Conservation (phyloP, 1,284 basidiomycete species). For the Cryptococcus floricola region DNA sequence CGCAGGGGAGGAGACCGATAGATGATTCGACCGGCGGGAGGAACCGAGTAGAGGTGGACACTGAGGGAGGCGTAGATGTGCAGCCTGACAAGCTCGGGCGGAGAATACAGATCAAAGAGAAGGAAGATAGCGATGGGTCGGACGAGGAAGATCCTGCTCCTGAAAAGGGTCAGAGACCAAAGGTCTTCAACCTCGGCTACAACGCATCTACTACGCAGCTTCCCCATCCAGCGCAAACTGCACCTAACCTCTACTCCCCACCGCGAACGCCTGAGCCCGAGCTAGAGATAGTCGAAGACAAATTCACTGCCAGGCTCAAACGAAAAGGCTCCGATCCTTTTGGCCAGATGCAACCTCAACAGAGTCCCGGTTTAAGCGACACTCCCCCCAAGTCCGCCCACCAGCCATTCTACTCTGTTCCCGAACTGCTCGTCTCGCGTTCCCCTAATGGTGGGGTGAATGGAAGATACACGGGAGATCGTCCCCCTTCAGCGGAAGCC, state of each 20-base stretch:
- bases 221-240: slow-evolving; percentile 12
- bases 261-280: slow-evolving; percentile 19
- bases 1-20: slow-evolving; percentile 64
- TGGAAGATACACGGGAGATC: slow-evolving; percentile 35
- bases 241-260: slow-evolving; percentile 15
- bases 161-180: neutral
- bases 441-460: slow-evolving; percentile 1
- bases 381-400: slow-evolving; percentile 46
- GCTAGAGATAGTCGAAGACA: neutral
- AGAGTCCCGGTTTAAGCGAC: slow-evolving; percentile 8
- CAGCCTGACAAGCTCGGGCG: slow-evolving; percentile 14
- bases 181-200: slow-evolving; percentile 5
- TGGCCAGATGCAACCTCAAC: slow-evolving; percentile 19
- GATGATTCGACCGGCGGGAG: slow-evolving; percentile 37
- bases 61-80: slow-evolving; percentile 41
- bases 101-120: slow-evolving; percentile 43
- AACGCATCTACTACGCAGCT: slow-evolving; percentile 1
- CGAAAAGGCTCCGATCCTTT: slow-evolving; percentile 39
- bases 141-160: slow-evolving; percentile 48
- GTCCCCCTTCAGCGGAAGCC: slow-evolving; percentile 48
- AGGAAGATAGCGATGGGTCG: slow-evolving; percentile 49
- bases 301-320: neutral
- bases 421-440: slow-evolving; percentile 52
- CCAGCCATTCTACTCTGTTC: slow-evolving; percentile 55
- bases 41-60: slow-evolving; percentile 42